Conservation (phyloP, 768 basidiomycete genomes). For the Rubroboletus pulcherrimus region DNA sequence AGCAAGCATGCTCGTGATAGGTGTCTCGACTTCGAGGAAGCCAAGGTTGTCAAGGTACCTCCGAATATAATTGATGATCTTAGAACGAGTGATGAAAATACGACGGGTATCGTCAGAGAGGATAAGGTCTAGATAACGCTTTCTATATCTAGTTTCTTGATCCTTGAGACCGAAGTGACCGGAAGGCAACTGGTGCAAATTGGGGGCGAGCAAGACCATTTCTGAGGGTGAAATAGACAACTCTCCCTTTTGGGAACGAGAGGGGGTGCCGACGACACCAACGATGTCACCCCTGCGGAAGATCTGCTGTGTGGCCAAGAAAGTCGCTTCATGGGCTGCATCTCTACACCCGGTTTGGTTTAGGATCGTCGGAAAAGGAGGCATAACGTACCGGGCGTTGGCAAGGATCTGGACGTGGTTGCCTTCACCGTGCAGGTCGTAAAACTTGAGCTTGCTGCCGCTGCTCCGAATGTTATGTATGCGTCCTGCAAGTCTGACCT, state of each 20-base stretch:
- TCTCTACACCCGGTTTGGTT: constrained; percentile 43
- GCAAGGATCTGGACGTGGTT: constrained; percentile 95
- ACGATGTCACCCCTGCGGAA: constrained; percentile 97
- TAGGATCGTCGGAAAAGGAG: not conserved
- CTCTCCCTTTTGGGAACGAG: constrained; percentile 94
- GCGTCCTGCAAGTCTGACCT: constrained; percentile 79
- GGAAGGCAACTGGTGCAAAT: constrained; percentile 93
- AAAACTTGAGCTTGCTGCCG: constrained; percentile 85
- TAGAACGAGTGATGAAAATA: constrained; percentile 86
- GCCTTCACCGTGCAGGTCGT: constrained; percentile 92
- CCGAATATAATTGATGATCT: constrained; percentile 89
- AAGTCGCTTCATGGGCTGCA: constrained; percentile 57
- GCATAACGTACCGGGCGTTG: constrained; percentile 61
- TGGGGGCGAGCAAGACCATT: constrained; percentile 89
- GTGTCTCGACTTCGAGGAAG: constrained; percentile 98
- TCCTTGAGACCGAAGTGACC: constrained; percentile 94
- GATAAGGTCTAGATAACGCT: constrained; percentile 98
- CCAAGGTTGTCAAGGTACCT: constrained; percentile 86
- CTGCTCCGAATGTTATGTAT: constrained; percentile 86
- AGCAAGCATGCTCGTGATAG: constrained; percentile 94
- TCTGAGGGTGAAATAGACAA: constrained; percentile 80
- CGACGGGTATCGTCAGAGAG: constrained; percentile 85
- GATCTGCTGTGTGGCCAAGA: constrained; percentile 69
- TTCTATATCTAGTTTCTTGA: constrained; percentile 95
- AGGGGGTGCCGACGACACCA: constrained; percentile 84